A percentile compares a stretch with the other conserved stretches of the same genome.
Conservation (phyloP, 2,329 filamentous ascomycete genomes). For the Phyllosticta citrichinensis region DNA sequence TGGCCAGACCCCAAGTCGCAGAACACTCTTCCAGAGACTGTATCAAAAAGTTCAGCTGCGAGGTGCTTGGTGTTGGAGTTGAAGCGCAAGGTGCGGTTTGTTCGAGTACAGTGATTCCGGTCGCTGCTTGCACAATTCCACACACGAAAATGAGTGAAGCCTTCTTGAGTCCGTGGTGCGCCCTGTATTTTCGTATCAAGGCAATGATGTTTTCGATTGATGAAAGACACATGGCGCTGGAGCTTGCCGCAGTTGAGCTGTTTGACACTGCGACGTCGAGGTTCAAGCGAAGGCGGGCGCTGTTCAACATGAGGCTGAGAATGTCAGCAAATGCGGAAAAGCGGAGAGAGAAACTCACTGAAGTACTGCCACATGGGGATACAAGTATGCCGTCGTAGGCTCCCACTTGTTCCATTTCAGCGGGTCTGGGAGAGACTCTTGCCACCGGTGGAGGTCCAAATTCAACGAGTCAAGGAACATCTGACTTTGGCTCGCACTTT, state of each 20-base stretch:
- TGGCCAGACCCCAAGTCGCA: no score
- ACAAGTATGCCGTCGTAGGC: not conserved
- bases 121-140: not conserved
- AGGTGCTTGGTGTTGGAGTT: no score
- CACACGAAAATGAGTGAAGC: not conserved
- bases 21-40: no score
- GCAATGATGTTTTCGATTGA: not conserved
- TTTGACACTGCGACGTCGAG: no score
- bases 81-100: no score
- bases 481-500: no score
- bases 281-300: not conserved
- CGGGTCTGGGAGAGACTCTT: not conserved
- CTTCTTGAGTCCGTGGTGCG: not conserved
- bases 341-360: no score
- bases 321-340: no score
- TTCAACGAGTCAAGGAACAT: not conserved
- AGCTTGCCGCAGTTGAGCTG: no score
- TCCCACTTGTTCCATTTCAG: not conserved
- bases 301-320: not conserved
- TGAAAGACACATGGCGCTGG: no score
- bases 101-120: no score
- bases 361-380: not conserved
- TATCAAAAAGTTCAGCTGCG: no score
- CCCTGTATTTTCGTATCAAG: not conserved
- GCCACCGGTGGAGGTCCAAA: not conserved